Percentiles rank a stretch among this genome's conserved stretches.
Conservation (phyloP, 345 rosid species). For the Syzygium aqueum region DNA sequence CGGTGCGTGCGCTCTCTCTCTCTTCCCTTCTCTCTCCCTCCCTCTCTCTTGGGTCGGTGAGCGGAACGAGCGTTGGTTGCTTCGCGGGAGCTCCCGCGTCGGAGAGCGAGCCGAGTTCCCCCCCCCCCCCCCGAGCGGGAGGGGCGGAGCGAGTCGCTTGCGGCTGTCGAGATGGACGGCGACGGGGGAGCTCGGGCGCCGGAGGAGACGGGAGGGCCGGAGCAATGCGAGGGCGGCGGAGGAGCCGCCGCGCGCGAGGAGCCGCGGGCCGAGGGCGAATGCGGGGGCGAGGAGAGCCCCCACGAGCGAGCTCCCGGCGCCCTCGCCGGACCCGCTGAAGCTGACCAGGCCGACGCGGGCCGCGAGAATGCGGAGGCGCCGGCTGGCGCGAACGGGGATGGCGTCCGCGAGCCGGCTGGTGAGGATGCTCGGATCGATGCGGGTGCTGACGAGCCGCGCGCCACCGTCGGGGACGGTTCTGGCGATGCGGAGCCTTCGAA, state of each 20-base stretch:
- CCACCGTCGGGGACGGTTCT: background rate
- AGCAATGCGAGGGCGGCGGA: background rate
- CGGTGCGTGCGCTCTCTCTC: background rate
- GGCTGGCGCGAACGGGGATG: background rate
- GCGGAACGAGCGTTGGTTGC: background rate
- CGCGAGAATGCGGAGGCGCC: background rate
- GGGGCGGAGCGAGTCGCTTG: background rate
- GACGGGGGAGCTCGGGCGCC: background rate
- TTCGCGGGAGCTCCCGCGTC: background rate
- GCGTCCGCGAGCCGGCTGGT: background rate
- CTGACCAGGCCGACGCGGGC: background rate
- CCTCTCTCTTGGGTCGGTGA: background rate
- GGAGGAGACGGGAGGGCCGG: background rate
- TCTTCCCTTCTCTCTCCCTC: background rate
- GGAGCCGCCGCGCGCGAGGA: background rate
- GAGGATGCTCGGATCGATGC: conserved; percentile 1
- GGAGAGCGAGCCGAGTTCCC: background rate
- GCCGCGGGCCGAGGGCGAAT: background rate
- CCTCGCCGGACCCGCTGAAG: background rate
- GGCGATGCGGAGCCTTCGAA: background rate
- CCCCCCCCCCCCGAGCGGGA: background rate
- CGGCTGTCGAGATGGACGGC: background rate
- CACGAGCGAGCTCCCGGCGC: background rate
- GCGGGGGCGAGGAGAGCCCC: background rate
- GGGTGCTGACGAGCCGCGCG: background rate